Evolutionary conservation across 1,284 basidiomycete genomes (phyloP), one percentile per base, ranked within the genome.

Genomic region (Trichosporon sp.): DNA sequence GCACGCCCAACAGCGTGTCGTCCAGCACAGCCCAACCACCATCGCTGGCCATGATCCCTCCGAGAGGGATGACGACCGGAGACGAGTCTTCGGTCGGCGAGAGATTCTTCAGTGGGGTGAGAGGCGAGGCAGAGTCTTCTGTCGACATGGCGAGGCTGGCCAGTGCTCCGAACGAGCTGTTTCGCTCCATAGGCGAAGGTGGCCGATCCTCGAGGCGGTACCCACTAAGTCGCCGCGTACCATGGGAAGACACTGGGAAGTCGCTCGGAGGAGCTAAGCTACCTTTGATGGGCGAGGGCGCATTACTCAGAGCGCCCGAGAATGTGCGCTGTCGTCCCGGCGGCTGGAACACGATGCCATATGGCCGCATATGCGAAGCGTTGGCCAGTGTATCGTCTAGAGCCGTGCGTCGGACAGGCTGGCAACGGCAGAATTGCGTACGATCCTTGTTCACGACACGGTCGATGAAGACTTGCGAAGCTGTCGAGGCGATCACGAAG

Each of bases 201-300:
- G 63, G 40, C 8, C 65, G 58, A 36, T 52, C 27, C 27, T 63
- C 61, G 3, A 66, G 59, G 19, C 66, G 61, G 49, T 54, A 65
- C 14, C 73, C 70, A 13, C 71, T 73, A 11, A 74, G 64, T 29
- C 73, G 66, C 2, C 75, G 68, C 9, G 70, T 67, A 3, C 74
- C 74, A 31, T 77, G 76, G 0, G 71, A 73, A 0, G 75, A 77
- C 3, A 79, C 59, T 0, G 76, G 76, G 64, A 77, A 78, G 27
- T 78, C 76, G 32, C 59, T 34, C 9, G 57, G 36, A 23, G n/a
- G 54, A 44, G 23, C 23, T 21, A 52, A 19, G 61, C 27, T 33
- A 19, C 33, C 32, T 33, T 27, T 36, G 11, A 19, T 36, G 2
- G 56, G 40, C n/a, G 44, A 32, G 0, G 56, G 19, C 11, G 58